Conservation (phyloP, 441 rosid genomes). For the Adansonia gregorii region DNA sequence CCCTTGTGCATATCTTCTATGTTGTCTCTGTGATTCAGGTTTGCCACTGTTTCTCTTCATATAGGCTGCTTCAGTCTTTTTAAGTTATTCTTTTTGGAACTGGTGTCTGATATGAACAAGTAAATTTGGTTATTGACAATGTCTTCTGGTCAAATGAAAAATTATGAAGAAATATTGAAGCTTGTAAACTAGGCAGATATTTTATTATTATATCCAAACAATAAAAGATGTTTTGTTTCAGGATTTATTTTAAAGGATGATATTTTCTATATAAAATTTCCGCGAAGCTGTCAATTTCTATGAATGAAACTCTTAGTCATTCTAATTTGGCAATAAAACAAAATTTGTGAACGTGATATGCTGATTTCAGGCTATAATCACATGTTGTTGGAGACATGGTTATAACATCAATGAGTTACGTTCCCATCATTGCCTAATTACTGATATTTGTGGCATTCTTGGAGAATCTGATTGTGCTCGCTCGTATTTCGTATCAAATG, state of each 20-base stretch:
- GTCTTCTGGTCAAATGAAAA: constrained; percentile 23
- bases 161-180: neutral
- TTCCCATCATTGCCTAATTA: constrained; percentile 52
- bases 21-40: constrained; percentile 86
- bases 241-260: neutral
- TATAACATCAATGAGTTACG: constrained; percentile 38
- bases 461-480: constrained; percentile 54
- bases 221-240: neutral
- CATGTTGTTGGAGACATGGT: constrained; percentile 48
- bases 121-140: constrained; percentile 7
- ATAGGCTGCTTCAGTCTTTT: neutral
- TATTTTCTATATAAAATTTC: neutral
- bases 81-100: neutral
- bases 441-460: constrained; percentile 59
- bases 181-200: neutral
- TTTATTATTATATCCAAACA: neutral
- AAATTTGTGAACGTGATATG: constrained; percentile 23
- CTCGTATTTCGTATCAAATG: constrained; percentile 58
- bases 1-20: constrained; percentile 90
- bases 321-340: constrained; percentile 2
- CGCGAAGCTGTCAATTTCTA: neutral
- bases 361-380: constrained; percentile 74
- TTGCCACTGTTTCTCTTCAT: constrained; percentile 31
- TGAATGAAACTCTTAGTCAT: neutral
- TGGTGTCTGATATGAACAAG: constrained; percentile 1